A percentile compares a stretch with the other conserved stretches of the same genome.
These are phyloP conservation scores for Mucor saturninus DNA, from an alignment of 371 early-diverging fungal species.

Conservation along the genomic window DNA sequence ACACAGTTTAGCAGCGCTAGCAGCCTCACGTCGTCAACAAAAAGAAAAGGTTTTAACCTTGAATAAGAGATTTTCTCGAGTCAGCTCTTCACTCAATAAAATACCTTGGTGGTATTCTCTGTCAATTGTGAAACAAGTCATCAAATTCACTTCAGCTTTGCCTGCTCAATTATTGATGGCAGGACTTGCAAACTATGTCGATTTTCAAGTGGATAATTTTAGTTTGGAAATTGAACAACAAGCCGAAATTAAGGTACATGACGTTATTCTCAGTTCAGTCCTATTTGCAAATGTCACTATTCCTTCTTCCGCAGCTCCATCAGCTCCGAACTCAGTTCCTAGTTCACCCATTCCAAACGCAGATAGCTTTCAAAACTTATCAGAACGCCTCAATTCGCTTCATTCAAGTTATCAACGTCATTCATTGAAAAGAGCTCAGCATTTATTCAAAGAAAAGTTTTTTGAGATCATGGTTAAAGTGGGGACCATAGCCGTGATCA, in stretches of 20 bases:
- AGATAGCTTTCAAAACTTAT: not conserved
- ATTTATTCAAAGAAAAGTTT: slow-evolving; percentile 54
- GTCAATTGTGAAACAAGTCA: slow-evolving; percentile 45
- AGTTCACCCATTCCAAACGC: not conserved
- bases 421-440: slow-evolving; percentile 50
- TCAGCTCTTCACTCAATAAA: slow-evolving; percentile 35
- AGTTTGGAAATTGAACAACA: slow-evolving; percentile 26
- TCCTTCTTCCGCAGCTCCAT: not conserved
- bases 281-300: slow-evolving; percentile 39
- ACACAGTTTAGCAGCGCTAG: slow-evolving; percentile 27
- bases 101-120: slow-evolving; percentile 58
- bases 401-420: slow-evolving; percentile 45
- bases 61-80: slow-evolving; percentile 36
- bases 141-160: slow-evolving; percentile 47
- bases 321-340: slow-evolving; percentile 15
- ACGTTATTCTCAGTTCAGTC: slow-evolving; percentile 39
- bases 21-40: slow-evolving; percentile 5
- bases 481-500: slow-evolving; percentile 29
- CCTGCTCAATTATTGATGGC: slow-evolving; percentile 56
- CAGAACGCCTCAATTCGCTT: slow-evolving; percentile 14
- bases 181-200: slow-evolving; percentile 57
- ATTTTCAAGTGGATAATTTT: slow-evolving; percentile 37
- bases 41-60: slow-evolving; percentile 13
- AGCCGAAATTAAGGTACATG: slow-evolving; percentile 25
- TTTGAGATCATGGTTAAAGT: slow-evolving; percentile 46